phyloP scores from a whole-genome alignment of 805 yeast genomes.

The Pichia ethanolica region DNA sequence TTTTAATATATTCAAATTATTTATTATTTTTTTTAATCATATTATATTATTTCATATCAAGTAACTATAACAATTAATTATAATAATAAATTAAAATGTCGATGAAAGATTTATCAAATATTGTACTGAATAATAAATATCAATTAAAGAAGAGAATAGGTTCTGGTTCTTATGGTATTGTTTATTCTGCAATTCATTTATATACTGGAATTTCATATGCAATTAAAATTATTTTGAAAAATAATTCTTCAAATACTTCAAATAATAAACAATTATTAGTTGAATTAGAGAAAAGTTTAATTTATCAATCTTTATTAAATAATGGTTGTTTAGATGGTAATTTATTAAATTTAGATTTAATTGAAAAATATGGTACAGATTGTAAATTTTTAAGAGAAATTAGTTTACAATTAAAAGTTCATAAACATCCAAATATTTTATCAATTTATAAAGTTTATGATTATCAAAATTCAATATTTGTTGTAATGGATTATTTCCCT shows the following conservation, averaged over 20 bases:
- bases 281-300: conserved; percentile 24
- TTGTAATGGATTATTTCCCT: conserved; percentile 78
- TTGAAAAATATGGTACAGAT: conserved; percentile 27
- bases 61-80: too few relatives aligned
- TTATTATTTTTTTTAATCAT: too few relatives aligned
- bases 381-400: conserved; percentile 55
- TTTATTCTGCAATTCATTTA: conserved; percentile 58
- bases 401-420: conserved; percentile 65
- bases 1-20: too few relatives aligned
- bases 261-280: conserved; percentile 26
- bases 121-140: conserved; percentile 30
- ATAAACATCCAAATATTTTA: conserved; percentile 70
- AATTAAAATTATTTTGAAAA: conserved; percentile 60
- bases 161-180: conserved; percentile 81
- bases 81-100: conserved; percentile 1
- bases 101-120: conserved; percentile 25
- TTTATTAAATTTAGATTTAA: conserved; percentile 30
- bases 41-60: too few relatives aligned
- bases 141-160: conserved; percentile 52
- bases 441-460: conserved; percentile 69
- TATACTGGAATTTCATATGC: conserved; percentile 49
- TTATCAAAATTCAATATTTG: conserved; percentile 50
- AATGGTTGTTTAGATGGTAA: conserved; percentile 24
- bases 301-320: conserved; percentile 19
- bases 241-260: conserved; percentile 26